These are phyloP conservation scores for Phytophthora hybrid DNA, from an alignment of 352 stramenopile species.

Conservation along the genomic window DNA sequence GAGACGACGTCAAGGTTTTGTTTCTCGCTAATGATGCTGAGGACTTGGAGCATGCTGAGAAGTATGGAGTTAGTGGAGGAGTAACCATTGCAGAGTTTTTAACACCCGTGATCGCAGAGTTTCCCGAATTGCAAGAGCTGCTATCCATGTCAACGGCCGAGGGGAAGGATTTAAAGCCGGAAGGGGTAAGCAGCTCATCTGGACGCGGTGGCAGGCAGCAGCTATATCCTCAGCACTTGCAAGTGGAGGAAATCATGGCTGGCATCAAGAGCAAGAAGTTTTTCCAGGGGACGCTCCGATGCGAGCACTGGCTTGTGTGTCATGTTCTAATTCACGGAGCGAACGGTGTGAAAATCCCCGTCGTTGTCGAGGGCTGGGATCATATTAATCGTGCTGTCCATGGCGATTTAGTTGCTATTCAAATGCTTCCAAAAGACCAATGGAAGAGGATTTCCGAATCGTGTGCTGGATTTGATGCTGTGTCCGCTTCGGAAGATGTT, in stretches of 20 bases:
- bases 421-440: not conserved
- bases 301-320: not conserved
- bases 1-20: not conserved
- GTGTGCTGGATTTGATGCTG: not conserved
- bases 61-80: not conserved
- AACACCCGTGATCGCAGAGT: not conserved
- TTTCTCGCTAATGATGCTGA: not conserved
- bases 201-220: not conserved
- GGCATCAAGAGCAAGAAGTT: not conserved
- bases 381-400: not conserved
- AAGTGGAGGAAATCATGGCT: not conserved
- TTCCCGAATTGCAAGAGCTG: not conserved
- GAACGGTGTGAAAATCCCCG: not conserved
- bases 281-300: not conserved
- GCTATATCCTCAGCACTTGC: not conserved
- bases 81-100: not conserved
- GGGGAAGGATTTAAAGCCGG: not conserved
- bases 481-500: not conserved
- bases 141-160: not conserved
- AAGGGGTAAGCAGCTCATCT: not conserved
- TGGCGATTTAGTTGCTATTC: not conserved
- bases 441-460: not conserved
- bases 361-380: not conserved
- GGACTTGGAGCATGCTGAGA: not conserved
- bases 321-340: not conserved